Evolutionary conservation across 106 monocot genomes (phyloP), one percentile per base, ranked within the genome.

Genomic region (Acorus gramineus): DNA sequence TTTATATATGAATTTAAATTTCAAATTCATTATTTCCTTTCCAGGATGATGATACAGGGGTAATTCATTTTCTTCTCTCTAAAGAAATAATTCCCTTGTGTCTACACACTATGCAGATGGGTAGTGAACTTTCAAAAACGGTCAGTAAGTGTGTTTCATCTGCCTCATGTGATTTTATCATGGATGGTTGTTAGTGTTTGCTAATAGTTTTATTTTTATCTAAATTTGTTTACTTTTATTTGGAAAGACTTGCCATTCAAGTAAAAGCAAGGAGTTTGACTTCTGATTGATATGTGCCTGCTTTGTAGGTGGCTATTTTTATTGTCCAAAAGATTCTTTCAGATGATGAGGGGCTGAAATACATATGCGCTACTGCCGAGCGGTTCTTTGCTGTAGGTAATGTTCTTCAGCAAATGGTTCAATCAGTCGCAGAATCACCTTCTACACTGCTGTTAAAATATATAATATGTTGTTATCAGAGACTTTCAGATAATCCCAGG

Each of bases 101-200:
- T 60, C 67, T 98, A 13, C 90, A 91, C 52, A 98, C 96, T 45
- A 98, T 98, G 96, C 91, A 98, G 74, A 98, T 91, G 87, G 96
- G 96, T 28, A 98, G 96, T 69, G 96, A 98, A 69, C 82, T 98
- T 55, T 98, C 96, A 49, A 98, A 98, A 83, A 98, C 96, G 42
- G 96, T 98, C 63, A 11, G 82, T 76, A 28, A 28, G 28, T 28
- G 28, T 28, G 28, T 28, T 28, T 28, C 28, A 28, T 28, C 28
- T 28, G 28, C 28, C 28, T 28, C 28, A 28, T 28, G 28, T 28
- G 28, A 28, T 28, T 28, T 28, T 28, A 1, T 28, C 28, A 28
- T 28, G 28, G 28, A 28, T 28, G 28, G 28, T 28, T 28, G 28
- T 28, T 28, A 28, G 28, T 28, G 28, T 28, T 28, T 28, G 28